phyloP scores from a whole-genome alignment of 306 rosid species.

The Bauhinia variegata region DNA sequence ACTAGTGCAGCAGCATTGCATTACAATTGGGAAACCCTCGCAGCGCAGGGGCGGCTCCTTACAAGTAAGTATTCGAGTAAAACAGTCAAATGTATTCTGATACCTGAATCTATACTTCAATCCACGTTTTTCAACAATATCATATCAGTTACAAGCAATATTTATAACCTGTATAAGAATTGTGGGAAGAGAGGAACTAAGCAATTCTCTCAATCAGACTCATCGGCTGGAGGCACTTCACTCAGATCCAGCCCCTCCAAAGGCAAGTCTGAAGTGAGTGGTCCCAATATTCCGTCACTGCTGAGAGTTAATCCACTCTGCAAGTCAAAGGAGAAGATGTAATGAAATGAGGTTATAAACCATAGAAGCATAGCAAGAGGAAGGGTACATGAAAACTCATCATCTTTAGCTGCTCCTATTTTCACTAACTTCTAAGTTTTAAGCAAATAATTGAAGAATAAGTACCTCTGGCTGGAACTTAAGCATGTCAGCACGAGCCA shows the following conservation, averaged over 20 bases:
- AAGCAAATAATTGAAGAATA: conserved; percentile 21
- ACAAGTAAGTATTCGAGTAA: too few species aligned
- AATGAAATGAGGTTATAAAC: neutral
- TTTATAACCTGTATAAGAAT: neutral
- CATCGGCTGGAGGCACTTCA: conserved; percentile 64
- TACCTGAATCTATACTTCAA: too few species aligned
- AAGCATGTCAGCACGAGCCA: conserved; percentile 97
- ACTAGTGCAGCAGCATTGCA: too few species aligned
- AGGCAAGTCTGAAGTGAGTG: conserved; percentile 76
- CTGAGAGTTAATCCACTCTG: conserved; percentile 87
- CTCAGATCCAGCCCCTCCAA: conserved; percentile 76
- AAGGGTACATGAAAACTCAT: too few species aligned
- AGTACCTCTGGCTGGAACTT: conserved; percentile 90
- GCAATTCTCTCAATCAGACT: conserved; percentile 37
- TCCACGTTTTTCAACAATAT: neutral
- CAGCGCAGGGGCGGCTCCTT: too few species aligned
- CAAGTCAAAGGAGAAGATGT: conserved; percentile 22
- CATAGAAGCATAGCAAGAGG: too few species aligned
- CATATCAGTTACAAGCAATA: conserved; percentile 19
- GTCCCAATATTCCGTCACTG: conserved; percentile 80
- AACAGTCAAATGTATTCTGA: neutral
- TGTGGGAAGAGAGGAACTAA: neutral
- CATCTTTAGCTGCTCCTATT: conserved; percentile 10
- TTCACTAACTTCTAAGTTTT: conserved; percentile 12
- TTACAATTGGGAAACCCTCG: too few species aligned